Evolutionary conservation across 306 rosid genomes (phyloP).

Genomic region (Amphicarpaea edgeworthii): DNA sequence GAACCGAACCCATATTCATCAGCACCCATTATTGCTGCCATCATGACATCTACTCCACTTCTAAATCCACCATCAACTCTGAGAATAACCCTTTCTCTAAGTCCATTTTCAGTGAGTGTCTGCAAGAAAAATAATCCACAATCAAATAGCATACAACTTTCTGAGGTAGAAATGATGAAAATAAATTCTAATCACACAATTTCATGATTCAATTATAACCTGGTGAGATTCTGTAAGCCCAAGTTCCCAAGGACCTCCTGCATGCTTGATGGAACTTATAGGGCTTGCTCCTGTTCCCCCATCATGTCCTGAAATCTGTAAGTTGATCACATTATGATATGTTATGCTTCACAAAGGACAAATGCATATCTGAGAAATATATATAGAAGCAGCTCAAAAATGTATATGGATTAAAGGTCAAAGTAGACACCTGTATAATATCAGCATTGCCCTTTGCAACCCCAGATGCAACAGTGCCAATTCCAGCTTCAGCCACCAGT

Average conservation of each 20-base stretch:
- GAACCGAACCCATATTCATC: constrained; percentile 98
- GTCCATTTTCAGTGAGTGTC: constrained; percentile 90
- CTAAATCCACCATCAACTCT: constrained; percentile 99
- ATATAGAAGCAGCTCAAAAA: constrained; percentile 19
- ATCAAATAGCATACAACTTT: constrained; percentile 38
- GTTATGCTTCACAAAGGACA: constrained; percentile 28
- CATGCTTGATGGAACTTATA: constrained; percentile 98
- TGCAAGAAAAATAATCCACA: constrained; percentile 51
- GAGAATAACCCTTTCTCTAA: constrained; percentile 96
- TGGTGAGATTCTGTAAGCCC: constrained; percentile 97
- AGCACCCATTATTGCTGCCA: constrained; percentile 98
- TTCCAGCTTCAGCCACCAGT: constrained; percentile 99
- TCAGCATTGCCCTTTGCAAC: constrained; percentile 99
- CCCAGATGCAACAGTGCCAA: constrained; percentile 99
- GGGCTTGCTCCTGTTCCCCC: constrained; percentile 99
- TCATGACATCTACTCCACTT: constrained; percentile 97
- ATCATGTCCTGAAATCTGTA: constrained; percentile 96
- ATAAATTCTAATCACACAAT: constrained; percentile 27
- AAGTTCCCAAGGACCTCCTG: constrained; percentile 99
- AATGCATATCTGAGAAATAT: constrained; percentile 24
- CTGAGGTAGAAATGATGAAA: constrained; percentile 38
- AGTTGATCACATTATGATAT: constrained; percentile 18
- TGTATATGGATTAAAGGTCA: constrained; percentile 32
- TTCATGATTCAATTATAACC: constrained; percentile 63
- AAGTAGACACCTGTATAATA: constrained; percentile 79